Conservation (phyloP, 371 early-diverging fungal species). For the Gilbertella persicaria region DNA sequence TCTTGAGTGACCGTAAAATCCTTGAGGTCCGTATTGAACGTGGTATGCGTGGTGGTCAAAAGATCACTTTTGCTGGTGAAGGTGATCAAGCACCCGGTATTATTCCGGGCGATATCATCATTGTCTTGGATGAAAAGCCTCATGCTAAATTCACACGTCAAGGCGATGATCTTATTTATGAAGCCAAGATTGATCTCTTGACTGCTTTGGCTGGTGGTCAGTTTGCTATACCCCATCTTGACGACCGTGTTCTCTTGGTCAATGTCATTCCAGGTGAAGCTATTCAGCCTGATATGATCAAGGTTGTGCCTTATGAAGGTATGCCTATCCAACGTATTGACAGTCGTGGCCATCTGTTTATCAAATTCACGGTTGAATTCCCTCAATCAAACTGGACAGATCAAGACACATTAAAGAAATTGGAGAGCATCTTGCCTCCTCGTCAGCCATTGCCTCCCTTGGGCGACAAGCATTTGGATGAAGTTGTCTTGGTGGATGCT, state of each 20-base stretch:
- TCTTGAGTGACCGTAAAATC: slow-evolving; percentile 76
- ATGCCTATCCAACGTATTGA: slow-evolving; percentile 93
- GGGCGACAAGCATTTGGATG: slow-evolving; percentile 62
- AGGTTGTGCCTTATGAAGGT: slow-evolving; percentile 85
- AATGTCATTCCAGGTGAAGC: slow-evolving; percentile 89
- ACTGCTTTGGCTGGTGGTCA: slow-evolving; percentile 95
- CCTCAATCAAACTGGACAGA: slow-evolving; percentile 82
- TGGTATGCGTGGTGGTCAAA: slow-evolving; percentile 95
- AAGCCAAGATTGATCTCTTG: slow-evolving; percentile 87
- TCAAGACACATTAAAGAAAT: slow-evolving; percentile 60
- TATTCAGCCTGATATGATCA: slow-evolving; percentile 76
- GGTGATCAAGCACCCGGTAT: slow-evolving; percentile 85
- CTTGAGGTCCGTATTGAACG: slow-evolving; percentile 87
- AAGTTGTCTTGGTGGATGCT: slow-evolving; percentile 75
- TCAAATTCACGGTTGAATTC: slow-evolving; percentile 91
- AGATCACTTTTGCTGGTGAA: slow-evolving; percentile 88
- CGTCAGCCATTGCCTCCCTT: slow-evolving; percentile 48
- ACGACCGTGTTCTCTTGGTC: slow-evolving; percentile 86
- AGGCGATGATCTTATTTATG: slow-evolving; percentile 82
- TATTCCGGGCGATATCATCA: slow-evolving; percentile 84
- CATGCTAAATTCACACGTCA: slow-evolving; percentile 83
- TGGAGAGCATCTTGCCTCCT: slow-evolving; percentile 69
- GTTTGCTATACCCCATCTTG: slow-evolving; percentile 85
- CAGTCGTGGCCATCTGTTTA: slow-evolving; percentile 85
- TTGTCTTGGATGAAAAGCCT: slow-evolving; percentile 88